Percentiles rank a stretch among this genome's conserved stretches.
Evolutionary conservation across 1,284 basidiomycete genomes (phyloP).

Genomic region (Sporisorium scitamineum): DNA sequence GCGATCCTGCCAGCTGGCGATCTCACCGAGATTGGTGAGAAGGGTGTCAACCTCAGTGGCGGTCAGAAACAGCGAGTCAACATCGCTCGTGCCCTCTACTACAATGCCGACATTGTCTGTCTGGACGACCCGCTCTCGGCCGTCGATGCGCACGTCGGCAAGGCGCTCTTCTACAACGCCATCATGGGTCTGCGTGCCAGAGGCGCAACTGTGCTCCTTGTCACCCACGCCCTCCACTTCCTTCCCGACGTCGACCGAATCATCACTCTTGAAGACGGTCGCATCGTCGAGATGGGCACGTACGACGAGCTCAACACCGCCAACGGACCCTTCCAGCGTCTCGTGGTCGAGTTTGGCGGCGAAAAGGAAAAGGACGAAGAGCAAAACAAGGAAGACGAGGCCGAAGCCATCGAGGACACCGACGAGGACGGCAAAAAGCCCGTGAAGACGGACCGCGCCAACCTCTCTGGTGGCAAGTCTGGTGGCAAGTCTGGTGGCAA

Average conservation of each 20-base stretch:
- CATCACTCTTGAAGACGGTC: slow-evolving; percentile 80
- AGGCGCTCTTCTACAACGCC: slow-evolving; percentile 67
- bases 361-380: slow-evolving; percentile 57
- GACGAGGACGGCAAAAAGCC: slow-evolving; percentile 27
- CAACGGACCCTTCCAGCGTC: slow-evolving; percentile 74
- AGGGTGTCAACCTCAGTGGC: slow-evolving; percentile 72
- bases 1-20: slow-evolving; percentile 80
- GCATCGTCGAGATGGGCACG: slow-evolving; percentile 76
- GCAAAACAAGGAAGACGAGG: slow-evolving; percentile 55
- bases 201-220: slow-evolving; percentile 65
- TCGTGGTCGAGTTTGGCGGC: slow-evolving; percentile 70
- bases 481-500: slow-evolving; percentile 52
- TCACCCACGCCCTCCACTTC: slow-evolving; percentile 71
- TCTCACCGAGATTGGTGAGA: slow-evolving; percentile 76
- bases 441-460: slow-evolving; percentile 38
- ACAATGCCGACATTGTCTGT: slow-evolving; percentile 76
- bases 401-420: slow-evolving; percentile 39
- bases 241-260: slow-evolving; percentile 76
- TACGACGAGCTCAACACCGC: slow-evolving; percentile 75
- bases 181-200: slow-evolving; percentile 56
- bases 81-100: slow-evolving; percentile 80
- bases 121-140: slow-evolving; percentile 83
- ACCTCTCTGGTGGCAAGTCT: slow-evolving; percentile 32
- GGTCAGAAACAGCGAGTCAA: slow-evolving; percentile 78
- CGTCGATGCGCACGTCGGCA: slow-evolving; percentile 68